Evolutionary conservation across 441 rosid genomes (phyloP).

Genomic region (Brassica balearica): DNA sequence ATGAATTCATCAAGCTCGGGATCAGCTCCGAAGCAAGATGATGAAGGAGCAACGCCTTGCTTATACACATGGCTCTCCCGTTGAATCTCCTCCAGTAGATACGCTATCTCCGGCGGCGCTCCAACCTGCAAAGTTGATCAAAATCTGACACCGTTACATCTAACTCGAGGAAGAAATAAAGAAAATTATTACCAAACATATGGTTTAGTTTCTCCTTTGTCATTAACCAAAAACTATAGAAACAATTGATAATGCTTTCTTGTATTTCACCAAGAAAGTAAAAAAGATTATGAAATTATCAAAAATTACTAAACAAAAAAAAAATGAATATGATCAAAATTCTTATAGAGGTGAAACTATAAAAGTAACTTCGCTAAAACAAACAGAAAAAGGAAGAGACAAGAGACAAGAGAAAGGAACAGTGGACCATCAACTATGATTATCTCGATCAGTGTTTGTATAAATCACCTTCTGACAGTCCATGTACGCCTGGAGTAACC

Average conservation of each 20-base stretch:
- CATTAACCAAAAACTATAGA: constrained; percentile 34
- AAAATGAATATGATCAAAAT: constrained; percentile 17
- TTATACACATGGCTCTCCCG: constrained; percentile 53
- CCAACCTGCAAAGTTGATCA: constrained; percentile 62
- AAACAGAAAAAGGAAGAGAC: not conserved
- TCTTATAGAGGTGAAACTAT: not conserved
- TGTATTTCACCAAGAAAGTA: not conserved
- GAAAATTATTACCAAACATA: not conserved
- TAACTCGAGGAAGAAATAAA: not conserved
- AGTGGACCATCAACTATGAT: not conserved
- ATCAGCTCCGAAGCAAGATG: constrained; percentile 68
- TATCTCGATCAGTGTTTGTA: not conserved
- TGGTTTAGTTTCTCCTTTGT: not conserved
- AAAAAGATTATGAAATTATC: no score
- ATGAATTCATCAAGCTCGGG: constrained; percentile 82
- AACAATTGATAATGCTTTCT: not conserved
- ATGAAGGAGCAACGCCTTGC: constrained; percentile 48
- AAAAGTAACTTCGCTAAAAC: not conserved
- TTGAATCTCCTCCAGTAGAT: constrained; percentile 73
- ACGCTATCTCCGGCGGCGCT: constrained; percentile 84
- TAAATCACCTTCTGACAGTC: constrained; percentile 92
- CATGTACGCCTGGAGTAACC: constrained; percentile 80
- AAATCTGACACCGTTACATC: not conserved
- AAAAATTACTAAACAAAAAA: not conserved
- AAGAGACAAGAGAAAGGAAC: not conserved